A percentile compares a stretch with the other conserved stretches of the same genome.
Evolutionary conservation across 345 rosid genomes (phyloP).

Genomic region (Raphanus raphanistrum): DNA sequence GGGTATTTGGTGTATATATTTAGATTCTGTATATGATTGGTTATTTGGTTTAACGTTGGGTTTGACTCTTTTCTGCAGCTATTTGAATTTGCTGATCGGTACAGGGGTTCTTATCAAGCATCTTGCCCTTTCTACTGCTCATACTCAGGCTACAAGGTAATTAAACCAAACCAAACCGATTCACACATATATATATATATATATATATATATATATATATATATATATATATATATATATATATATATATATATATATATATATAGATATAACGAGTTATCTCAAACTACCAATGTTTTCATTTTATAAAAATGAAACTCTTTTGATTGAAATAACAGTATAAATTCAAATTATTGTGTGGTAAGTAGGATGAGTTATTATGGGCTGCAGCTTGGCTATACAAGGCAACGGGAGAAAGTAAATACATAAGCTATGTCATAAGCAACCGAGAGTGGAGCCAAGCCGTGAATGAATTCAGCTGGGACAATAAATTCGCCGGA

Average conservation of each 20-base stretch:
- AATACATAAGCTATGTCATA: constrained; percentile 57
- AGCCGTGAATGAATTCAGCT: constrained; percentile 72
- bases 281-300: neutral
- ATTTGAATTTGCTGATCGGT: constrained; percentile 74
- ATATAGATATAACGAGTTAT: neutral
- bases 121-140: constrained; percentile 97
- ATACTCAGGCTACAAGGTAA: constrained; percentile 81
- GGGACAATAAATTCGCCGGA: constrained; percentile 89
- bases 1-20: neutral
- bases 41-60: neutral
- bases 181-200: too few species aligned
- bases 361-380: constrained; percentile 65
- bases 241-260: too few species aligned
- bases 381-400: constrained; percentile 84
- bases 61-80: constrained; percentile 42
- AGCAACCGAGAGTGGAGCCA: constrained; percentile 85
- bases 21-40: neutral
- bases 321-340: neutral
- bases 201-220: too few species aligned
- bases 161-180: neutral
- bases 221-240: too few species aligned
- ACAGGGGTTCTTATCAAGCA: constrained; percentile 59
- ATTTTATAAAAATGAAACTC: neutral
- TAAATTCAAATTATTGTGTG: neutral
- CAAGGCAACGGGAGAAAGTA: constrained; percentile 58